These are phyloP conservation scores for Populus simonii DNA, from an alignment of 345 rosid species.

Conservation along the genomic window DNA sequence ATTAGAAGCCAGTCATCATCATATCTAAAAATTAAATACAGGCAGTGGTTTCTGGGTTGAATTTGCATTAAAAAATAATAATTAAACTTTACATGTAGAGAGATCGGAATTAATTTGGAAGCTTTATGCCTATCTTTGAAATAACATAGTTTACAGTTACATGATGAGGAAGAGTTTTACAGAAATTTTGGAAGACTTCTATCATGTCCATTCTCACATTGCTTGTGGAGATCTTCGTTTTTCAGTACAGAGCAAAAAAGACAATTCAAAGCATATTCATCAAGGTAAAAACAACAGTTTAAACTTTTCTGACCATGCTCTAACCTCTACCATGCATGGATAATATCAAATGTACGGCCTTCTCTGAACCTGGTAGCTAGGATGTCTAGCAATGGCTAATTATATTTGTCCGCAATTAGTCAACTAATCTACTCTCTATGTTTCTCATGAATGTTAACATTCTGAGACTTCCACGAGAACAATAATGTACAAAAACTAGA, in stretches of 20 bases:
- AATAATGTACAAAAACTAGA: no score
- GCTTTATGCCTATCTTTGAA: background rate
- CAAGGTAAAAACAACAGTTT: background rate
- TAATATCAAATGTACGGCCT: background rate
- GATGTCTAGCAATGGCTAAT: no score
- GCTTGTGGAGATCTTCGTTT: background rate
- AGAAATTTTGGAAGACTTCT: background rate
- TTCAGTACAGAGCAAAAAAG: background rate
- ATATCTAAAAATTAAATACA: background rate
- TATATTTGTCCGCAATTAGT: no score
- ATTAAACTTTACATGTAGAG: background rate
- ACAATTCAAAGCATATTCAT: background rate
- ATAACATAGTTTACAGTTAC: background rate
- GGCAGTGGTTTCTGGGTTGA: conserved; percentile 3
- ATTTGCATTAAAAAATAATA: background rate
- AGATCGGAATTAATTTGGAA: background rate
- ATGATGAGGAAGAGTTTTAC: background rate
- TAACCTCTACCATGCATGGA: background rate
- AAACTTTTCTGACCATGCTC: background rate
- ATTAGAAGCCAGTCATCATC: background rate
- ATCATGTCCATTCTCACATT: no score
- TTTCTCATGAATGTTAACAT: background rate
- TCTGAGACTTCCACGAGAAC: no score
- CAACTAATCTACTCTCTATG: no score
- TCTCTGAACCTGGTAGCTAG: background rate